Conservation (phyloP, 2,329 filamentous ascomycete species). For the Pseudogymnoascus sp. region DNA sequence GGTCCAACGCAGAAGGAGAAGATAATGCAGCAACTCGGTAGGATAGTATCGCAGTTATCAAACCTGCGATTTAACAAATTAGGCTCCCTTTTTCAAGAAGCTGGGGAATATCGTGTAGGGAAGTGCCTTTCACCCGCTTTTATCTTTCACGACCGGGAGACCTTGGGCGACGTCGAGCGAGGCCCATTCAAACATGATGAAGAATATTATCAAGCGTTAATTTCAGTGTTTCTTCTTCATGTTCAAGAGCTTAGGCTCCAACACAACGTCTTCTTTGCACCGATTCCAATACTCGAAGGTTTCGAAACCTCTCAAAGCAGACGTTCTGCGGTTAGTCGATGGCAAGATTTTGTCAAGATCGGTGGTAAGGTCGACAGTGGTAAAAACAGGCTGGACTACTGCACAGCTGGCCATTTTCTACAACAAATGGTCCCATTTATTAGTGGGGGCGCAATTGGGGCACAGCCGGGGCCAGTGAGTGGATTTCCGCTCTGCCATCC, state of each 20-base stretch:
- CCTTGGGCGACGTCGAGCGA: constrained; percentile 16
- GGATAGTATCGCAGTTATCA: constrained; percentile 10
- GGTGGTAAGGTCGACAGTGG: constrained; percentile 22
- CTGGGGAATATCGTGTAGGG: constrained; percentile 11
- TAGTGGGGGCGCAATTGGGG: neutral
- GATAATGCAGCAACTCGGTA: constrained; percentile 13
- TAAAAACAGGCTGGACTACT: constrained; percentile 23
- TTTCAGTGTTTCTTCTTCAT: constrained; percentile 21
- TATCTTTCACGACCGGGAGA: neutral
- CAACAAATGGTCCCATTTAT: constrained; percentile 22
- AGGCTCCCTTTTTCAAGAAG: constrained; percentile 14
- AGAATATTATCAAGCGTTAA: constrained; percentile 23
- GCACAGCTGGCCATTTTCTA: constrained; percentile 20
- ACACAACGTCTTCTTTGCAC: constrained; percentile 27
- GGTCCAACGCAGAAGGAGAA: constrained; percentile 9
- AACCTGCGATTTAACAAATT: constrained; percentile 14
- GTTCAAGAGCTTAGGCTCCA: constrained; percentile 22
- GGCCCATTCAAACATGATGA: constrained; percentile 24
- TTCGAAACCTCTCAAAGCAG: constrained; percentile 20
- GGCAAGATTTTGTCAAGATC: constrained; percentile 18
- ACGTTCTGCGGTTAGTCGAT: constrained; percentile 13
- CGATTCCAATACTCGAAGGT: constrained; percentile 21
- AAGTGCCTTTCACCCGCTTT: constrained; percentile 10
- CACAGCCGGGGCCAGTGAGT: neutral
- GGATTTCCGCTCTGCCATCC: constrained; percentile 22